Conservation (phyloP, 2,329 filamentous ascomycete genomes). For the Ophidiomyces ophidiicola region DNA sequence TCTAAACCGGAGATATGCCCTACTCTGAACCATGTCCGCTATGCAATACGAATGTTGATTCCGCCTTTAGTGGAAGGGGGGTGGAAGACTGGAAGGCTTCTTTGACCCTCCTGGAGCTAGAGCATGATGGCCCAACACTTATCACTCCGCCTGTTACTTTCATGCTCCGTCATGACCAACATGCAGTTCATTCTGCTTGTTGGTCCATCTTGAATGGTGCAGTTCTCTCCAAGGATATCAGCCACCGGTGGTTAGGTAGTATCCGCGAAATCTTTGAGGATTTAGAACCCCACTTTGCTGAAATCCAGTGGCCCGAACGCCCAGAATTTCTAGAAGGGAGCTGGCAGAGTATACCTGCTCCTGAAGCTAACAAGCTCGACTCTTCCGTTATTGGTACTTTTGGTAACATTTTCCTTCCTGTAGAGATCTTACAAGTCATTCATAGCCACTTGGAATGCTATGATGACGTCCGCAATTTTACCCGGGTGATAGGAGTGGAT, state of each 20-base stretch:
- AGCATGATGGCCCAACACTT: background rate
- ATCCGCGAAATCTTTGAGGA: constrained; percentile 1
- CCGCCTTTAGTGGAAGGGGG: background rate
- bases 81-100: constrained; percentile 5
- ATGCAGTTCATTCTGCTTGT: constrained; percentile 6
- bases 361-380: background rate
- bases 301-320: background rate
- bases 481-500: constrained; percentile 1
- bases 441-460: constrained; percentile 9
- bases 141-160: background rate
- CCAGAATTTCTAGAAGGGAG: constrained; percentile 1
- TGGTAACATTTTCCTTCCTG: constrained; percentile 4
- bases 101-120: constrained; percentile 2
- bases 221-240: background rate
- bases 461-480: constrained; percentile 4
- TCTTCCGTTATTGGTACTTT: background rate
- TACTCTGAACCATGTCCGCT: constrained; percentile 6
- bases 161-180: background rate
- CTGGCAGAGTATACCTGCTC: background rate
- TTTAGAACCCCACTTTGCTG: constrained; percentile 1
- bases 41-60: constrained; percentile 2
- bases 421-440: constrained; percentile 9
- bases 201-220: constrained; percentile 8
- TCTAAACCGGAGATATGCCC: constrained; percentile 10
- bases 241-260: constrained; percentile 1